Evolutionary conservation across 2,329 filamentous ascomycete species (phyloP).

Genomic region (Epichloe glyceriae): DNA sequence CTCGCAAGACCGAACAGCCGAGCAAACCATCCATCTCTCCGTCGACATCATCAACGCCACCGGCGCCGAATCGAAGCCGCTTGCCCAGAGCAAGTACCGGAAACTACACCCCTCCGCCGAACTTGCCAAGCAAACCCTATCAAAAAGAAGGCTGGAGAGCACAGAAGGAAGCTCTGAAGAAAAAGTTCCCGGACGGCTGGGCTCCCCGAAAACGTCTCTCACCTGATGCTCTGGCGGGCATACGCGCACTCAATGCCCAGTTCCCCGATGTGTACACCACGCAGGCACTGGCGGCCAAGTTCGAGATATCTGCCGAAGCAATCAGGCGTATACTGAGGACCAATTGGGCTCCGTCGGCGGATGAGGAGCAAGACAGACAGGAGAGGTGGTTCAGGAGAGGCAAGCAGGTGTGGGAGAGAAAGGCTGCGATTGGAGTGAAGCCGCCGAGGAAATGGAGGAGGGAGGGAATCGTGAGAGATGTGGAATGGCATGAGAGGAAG

Average conservation of each 20-base stretch:
- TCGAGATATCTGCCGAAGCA: conserved; percentile 76
- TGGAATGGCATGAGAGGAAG: conserved; percentile 26
- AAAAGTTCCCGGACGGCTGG: conserved; percentile 77
- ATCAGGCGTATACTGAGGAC: conserved; percentile 75
- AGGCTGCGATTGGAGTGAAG: conserved; percentile 48
- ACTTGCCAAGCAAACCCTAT: neutral
- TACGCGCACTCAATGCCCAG: conserved; percentile 66
- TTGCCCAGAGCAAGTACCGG: neutral
- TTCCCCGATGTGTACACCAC: conserved; percentile 70
- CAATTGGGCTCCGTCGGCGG: conserved; percentile 54
- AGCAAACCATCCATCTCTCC: neutral
- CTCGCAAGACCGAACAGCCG: neutral
- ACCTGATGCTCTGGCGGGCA: conserved; percentile 82
- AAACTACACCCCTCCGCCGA: neutral
- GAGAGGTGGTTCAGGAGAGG: conserved; percentile 50
- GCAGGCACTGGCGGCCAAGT: conserved; percentile 57
- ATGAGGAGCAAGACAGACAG: conserved; percentile 45
- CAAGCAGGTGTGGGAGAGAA: conserved; percentile 43
- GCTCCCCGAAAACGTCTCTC: conserved; percentile 74
- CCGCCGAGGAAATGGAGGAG: conserved; percentile 47
- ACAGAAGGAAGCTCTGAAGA: conserved; percentile 60
- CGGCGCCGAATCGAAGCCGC: neutral
- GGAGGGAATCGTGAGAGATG: conserved; percentile 36
- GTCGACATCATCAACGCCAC: neutral
- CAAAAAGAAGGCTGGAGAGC: conserved; percentile 49